These are phyloP conservation scores for Suillus ampliporus DNA, from an alignment of 768 basidiomycete genomes.

Conservation along the genomic window DNA sequence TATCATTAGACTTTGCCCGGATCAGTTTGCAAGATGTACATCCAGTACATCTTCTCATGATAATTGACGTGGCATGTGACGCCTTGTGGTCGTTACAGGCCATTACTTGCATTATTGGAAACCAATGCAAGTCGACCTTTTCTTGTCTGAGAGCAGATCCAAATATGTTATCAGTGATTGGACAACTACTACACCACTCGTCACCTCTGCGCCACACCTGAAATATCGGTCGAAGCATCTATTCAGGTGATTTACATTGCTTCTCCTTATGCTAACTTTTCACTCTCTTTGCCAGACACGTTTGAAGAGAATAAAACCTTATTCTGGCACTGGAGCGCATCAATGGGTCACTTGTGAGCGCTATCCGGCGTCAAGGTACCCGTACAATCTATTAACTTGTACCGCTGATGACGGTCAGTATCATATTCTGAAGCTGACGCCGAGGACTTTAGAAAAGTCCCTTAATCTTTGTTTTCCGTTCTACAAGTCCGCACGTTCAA, in stretches of 20 bases:
- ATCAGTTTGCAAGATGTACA: neutral
- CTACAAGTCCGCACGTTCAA: neutral
- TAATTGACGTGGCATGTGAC: neutral
- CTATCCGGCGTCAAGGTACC: neutral
- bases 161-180: neutral
- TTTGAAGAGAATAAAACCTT: neutral
- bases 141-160: neutral
- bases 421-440: neutral
- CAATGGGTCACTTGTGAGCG: neutral
- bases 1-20: neutral
- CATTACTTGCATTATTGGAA: neutral
- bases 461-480: neutral
- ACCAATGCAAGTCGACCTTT: neutral
- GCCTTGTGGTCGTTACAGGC: no score
- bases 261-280: neutral
- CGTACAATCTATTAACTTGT: neutral
- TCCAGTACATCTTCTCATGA: neutral
- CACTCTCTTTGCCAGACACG: neutral
- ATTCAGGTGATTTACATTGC: neutral
- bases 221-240: neutral
- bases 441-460: neutral
- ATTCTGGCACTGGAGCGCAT: neutral
- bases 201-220: neutral
- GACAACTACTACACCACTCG: neutral
- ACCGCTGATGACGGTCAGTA: neutral